Percentiles rank a stretch among this genome's conserved stretches.
Conservation (phyloP, 129 eudicot species). For the Artemisia tridentata region DNA sequence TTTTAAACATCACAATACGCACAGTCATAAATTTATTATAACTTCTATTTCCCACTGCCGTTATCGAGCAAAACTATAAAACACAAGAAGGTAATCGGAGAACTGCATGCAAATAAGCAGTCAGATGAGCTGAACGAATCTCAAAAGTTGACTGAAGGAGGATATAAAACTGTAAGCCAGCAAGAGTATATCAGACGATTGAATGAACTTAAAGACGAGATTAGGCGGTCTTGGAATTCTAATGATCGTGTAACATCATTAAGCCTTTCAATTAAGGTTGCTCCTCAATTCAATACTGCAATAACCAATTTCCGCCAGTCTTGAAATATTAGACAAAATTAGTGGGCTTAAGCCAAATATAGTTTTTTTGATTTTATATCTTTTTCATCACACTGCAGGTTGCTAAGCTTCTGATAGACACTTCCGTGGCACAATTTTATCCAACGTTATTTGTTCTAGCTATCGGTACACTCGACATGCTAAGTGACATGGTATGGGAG, state of each 20-base stretch:
- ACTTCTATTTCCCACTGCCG: slow-evolving; percentile 39
- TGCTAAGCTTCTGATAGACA: slow-evolving; percentile 77
- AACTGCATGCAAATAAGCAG: slow-evolving; percentile 40
- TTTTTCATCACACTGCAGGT: slow-evolving; percentile 47
- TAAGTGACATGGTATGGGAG: slow-evolving; percentile 84
- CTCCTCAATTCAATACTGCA: not conserved
- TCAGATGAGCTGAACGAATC: slow-evolving; percentile 67
- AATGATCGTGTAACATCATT: slow-evolving; percentile 68
- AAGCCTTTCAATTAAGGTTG: slow-evolving; percentile 69
- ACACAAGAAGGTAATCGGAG: slow-evolving; percentile 50
- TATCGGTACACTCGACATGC: slow-evolving; percentile 77
- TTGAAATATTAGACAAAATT: not conserved
- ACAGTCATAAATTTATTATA: not conserved
- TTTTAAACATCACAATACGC: slow-evolving; percentile 4
- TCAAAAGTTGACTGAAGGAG: slow-evolving; percentile 46
- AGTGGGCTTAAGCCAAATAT: not conserved
- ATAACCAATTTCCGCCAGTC: too few species aligned
- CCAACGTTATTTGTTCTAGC: slow-evolving; percentile 78
- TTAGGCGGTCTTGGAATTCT: slow-evolving; percentile 54
- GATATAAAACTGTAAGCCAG: slow-evolving; percentile 51
- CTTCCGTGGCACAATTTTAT: slow-evolving; percentile 70
- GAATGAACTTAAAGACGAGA: slow-evolving; percentile 63
- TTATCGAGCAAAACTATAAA: slow-evolving; percentile 44
- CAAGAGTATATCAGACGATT: slow-evolving; percentile 56
- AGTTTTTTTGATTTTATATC: slow-evolving; percentile 17